Percentiles rank a stretch among this genome's conserved stretches.
phyloP scores from a whole-genome alignment of 768 basidiomycete species.

The Phlebiopsis flavidoalba region DNA sequence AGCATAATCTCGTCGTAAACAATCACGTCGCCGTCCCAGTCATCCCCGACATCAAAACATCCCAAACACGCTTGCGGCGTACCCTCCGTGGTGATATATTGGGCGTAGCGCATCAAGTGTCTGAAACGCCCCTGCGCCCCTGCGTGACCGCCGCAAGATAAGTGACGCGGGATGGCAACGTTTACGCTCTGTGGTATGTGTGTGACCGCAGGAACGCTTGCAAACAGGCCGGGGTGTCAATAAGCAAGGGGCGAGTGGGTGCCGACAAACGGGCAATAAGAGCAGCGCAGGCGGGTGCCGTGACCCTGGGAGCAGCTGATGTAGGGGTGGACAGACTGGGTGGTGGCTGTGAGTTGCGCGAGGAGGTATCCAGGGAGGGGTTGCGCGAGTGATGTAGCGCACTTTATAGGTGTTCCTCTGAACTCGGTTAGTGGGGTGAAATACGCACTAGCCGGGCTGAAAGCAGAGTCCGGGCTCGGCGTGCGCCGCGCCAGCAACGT shows the following conservation, averaged over 20 bases:
- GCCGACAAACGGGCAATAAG: slow-evolving; percentile 42
- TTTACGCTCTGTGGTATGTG: slow-evolving; percentile 69
- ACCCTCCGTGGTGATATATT: slow-evolving; percentile 80
- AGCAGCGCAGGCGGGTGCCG: slow-evolving; percentile 41
- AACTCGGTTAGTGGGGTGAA: slow-evolving; percentile 47
- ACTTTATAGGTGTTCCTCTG: slow-evolving; percentile 22
- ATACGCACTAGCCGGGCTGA: slow-evolving; percentile 37
- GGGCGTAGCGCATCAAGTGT: slow-evolving; percentile 64
- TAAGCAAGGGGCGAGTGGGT: slow-evolving; percentile 59
- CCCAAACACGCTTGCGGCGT: slow-evolving; percentile 71
- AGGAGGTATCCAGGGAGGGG: slow-evolving; percentile 17
- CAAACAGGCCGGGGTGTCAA: slow-evolving; percentile 79
- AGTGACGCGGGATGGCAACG: slow-evolving; percentile 85
- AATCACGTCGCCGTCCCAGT: slow-evolving; percentile 74
- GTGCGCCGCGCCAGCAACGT: slow-evolving; percentile 31
- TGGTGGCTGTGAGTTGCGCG: slow-evolving; percentile 11
- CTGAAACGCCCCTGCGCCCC: slow-evolving; percentile 63
- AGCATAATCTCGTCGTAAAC: slow-evolving; percentile 80
- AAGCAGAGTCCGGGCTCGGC: slow-evolving; percentile 41
- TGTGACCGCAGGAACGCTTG: slow-evolving; percentile 60
- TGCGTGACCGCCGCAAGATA: slow-evolving; percentile 80
- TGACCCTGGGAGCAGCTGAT: neutral
- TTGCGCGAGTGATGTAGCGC: slow-evolving; percentile 25
- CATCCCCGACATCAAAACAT: slow-evolving; percentile 44
- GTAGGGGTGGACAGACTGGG: slow-evolving; percentile 16